A percentile compares a stretch with the other conserved stretches of the same genome.
Conservation (phyloP, 768 basidiomycete genomes). For the Trichaptum fuscoviolaceum region DNA sequence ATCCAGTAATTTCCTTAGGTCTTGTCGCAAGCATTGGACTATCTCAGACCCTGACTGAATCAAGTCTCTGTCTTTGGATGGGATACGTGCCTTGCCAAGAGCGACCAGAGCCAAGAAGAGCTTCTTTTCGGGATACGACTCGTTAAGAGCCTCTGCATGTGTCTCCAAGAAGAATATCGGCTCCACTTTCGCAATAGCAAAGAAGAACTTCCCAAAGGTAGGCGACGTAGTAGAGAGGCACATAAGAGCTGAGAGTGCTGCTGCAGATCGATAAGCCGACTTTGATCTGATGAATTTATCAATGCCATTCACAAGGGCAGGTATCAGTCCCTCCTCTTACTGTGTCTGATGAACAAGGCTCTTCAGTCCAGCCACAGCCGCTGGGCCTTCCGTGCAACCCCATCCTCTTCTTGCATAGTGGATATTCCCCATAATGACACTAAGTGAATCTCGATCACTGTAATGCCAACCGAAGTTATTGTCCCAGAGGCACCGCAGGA, state of each 20-base stretch:
- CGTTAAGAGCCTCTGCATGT: not conserved
- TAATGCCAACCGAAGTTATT: not conserved
- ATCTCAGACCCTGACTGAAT: not conserved
- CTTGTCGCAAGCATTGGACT: not conserved
- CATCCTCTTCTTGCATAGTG: not conserved
- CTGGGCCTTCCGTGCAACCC: not conserved
- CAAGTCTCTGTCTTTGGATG: not conserved
- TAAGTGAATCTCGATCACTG: not conserved
- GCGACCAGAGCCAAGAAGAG: not conserved
- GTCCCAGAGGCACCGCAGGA: not conserved
- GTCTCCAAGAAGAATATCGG: not conserved
- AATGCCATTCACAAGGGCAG: too few species aligned
- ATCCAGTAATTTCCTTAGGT: not conserved
- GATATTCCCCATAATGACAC: not conserved
- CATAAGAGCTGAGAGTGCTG: not conserved
- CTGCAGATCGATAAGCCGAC: not conserved
- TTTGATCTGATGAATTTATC: not conserved
- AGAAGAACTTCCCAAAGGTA: not conserved
- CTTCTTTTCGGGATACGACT: not conserved
- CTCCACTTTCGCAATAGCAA: not conserved
- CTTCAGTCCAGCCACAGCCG: not conserved
- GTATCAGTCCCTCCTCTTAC: not conserved
- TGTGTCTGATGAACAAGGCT: not conserved
- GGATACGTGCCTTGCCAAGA: not conserved
- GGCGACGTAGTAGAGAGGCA: not conserved